Conservation (phyloP, 1,284 basidiomycete genomes). For the Austropuccinia psidii region DNA sequence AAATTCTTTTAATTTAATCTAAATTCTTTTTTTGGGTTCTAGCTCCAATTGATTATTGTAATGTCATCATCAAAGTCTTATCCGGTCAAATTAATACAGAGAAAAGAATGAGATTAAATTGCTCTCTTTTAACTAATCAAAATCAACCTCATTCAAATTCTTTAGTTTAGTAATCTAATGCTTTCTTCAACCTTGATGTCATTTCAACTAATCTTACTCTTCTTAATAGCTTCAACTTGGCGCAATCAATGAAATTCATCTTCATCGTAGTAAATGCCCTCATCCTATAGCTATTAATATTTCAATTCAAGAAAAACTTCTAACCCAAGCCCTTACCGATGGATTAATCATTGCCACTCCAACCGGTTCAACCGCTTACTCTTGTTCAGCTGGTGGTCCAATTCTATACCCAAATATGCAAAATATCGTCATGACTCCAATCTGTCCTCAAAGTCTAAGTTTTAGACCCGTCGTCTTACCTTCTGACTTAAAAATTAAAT, state of each 20-base stretch:
- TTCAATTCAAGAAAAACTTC: conserved; percentile 87
- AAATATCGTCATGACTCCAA: conserved; percentile 83
- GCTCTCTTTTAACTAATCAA: background rate
- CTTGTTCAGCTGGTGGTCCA: conserved; percentile 87
- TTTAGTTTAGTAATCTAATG: background rate
- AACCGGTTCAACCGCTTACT: conserved; percentile 94
- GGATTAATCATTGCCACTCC: conserved; percentile 91
- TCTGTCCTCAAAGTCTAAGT: conserved; percentile 83
- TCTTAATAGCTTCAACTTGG: conserved; percentile 52
- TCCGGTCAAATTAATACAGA: conserved; percentile 24
- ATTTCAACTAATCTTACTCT: background rate
- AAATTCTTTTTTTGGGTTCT: background rate
- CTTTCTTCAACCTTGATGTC: background rate
- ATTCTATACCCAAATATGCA: conserved; percentile 90
- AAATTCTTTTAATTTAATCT: conserved; percentile 33
- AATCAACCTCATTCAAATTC: background rate
- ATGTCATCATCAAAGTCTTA: conserved; percentile 40
- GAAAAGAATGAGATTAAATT: conserved; percentile 29
- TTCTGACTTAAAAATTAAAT: conserved; percentile 65
- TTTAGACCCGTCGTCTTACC: conserved; percentile 89
- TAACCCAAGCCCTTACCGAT: conserved; percentile 91
- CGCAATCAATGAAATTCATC: conserved; percentile 92
- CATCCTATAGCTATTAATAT: conserved; percentile 91
- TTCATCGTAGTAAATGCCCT: conserved; percentile 83
- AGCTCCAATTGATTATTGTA: conserved; percentile 66